Percentiles rank a stretch among this genome's conserved stretches.
Conservation (phyloP, 768 basidiomycete genomes). For the Trametes sanguinea region DNA sequence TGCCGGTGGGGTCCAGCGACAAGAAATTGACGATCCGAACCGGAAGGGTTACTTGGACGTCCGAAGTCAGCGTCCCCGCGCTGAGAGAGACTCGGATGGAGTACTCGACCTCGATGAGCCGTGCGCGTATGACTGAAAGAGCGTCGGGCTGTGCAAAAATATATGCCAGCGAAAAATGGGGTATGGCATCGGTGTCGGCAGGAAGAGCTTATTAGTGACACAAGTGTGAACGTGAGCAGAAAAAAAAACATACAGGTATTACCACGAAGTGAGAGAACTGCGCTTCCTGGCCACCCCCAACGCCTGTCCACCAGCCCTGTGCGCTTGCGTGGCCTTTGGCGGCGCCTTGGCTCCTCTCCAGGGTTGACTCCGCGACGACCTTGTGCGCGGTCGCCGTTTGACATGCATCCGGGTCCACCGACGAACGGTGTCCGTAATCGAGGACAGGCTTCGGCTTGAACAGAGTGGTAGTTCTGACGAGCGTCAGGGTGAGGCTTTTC, state of each 20-base stretch:
- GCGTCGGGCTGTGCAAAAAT: slow-evolving; percentile 56
- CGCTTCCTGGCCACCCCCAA: slow-evolving; percentile 58
- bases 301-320: slow-evolving; percentile 90
- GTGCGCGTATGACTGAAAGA: slow-evolving; percentile 64
- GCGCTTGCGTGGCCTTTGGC: slow-evolving; percentile 73
- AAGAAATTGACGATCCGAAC: slow-evolving; percentile 80
- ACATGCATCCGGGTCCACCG: slow-evolving; percentile 58
- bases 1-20: slow-evolving; percentile 70
- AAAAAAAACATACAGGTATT: slow-evolving; percentile 61
- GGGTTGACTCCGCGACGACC: slow-evolving; percentile 61
- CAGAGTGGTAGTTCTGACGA: slow-evolving; percentile 65
- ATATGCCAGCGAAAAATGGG: no score
- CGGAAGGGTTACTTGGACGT: slow-evolving; percentile 72
- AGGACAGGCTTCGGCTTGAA: slow-evolving; percentile 57
- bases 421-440: slow-evolving; percentile 25
- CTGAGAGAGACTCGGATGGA: slow-evolving; percentile 63
- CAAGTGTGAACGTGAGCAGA: neutral
- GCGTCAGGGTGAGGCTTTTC: slow-evolving; percentile 60
- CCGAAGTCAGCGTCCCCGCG: slow-evolving; percentile 58
- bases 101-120: slow-evolving; percentile 79
- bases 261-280: slow-evolving; percentile 70
- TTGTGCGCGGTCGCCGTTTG: slow-evolving; percentile 63
- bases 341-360: slow-evolving; percentile 67
- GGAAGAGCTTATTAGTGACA: neutral
- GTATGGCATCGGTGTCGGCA: neutral